Base-by-base conservation (phyloP, 164 flowering plant genomes). In the Aristolochia californica region DNA sequence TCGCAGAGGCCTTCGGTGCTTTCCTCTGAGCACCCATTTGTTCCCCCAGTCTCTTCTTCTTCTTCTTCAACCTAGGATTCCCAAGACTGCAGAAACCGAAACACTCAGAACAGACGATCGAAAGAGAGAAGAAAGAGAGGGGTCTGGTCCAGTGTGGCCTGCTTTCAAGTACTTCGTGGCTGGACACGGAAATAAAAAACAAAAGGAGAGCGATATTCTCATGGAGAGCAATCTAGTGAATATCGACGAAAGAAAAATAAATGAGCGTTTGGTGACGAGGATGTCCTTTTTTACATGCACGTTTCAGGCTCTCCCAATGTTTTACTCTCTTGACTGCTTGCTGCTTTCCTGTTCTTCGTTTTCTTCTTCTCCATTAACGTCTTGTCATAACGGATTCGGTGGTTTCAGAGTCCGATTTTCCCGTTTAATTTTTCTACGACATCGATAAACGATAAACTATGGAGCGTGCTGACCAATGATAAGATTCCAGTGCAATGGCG, bases 21-120 rank as follows among this genome's bases (percentile, higher is more conserved):
- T 62, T 71, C 40, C 66, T 67, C 17, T 57, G 69, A 63, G 62
- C 67, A 23, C 80, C 75, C 88, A 72, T 78, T 12, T 53, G 53
- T 48, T 13, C 18, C 4, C 40, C 10, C 10, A 4, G 9, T 13
- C 38, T 22, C 54, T 38, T 50, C 20, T 30, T 48, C 48, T 45
- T 49, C 43, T 50, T 43, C 49, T 57, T 18, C 20, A 15, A n/a
- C n/a, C n/a, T n/a, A n/a, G 48, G 16, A 47, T 51, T 56, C 24
- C 13, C 40, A 9, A 22, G 49, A n/a, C 45, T 17, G 20, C 34
- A 13, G 21, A 48, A n/a, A 27, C 58, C 17, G 30, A 53, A 61
- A 45, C 45, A 47, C n/a, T n/a, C n/a, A n/a, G n/a, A n/a, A n/a
- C n/a, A n/a, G n/a, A n/a, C n/a, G n/a, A n/a, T n/a, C n/a, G n/a